phyloP scores from a whole-genome alignment of 768 basidiomycete genomes.

The Rhizopogon vesiculosus region DNA sequence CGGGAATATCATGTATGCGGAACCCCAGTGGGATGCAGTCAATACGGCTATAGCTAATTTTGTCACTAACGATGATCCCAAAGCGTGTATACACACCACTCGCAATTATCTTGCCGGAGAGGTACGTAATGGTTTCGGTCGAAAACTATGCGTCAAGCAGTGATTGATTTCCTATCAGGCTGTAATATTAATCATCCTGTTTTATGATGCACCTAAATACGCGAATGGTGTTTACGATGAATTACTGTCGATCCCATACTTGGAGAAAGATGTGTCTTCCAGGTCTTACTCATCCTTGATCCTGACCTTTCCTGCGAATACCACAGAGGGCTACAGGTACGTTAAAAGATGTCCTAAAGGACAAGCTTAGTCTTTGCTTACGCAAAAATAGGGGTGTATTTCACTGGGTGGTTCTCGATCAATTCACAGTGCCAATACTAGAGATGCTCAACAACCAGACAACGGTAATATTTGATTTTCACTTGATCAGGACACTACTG shows the following conservation, averaged over 20 bases:
- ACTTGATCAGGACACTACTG: background rate
- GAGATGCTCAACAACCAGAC: too few species aligned
- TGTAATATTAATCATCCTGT: slow-evolving; percentile 34
- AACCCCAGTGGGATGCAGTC: slow-evolving; percentile 9
- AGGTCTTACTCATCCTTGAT: slow-evolving; percentile 21
- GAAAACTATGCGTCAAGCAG: background rate
- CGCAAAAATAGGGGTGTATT: too few species aligned
- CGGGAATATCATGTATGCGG: slow-evolving; percentile 34
- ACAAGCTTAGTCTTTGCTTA: too few species aligned
- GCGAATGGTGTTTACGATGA: slow-evolving; percentile 22
- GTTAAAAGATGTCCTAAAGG: background rate
- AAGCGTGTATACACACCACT: slow-evolving; percentile 33
- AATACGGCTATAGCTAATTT: too few species aligned
- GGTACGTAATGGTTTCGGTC: slow-evolving; percentile 3
- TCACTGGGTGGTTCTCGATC: too few species aligned
- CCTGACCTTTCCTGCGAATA: slow-evolving; percentile 13
- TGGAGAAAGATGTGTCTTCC: slow-evolving; percentile 11
- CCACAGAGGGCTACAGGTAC: background rate
- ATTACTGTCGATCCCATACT: slow-evolving; percentile 25
- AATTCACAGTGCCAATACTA: too few species aligned
- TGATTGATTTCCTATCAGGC: slow-evolving; percentile 7
- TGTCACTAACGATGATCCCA: slow-evolving; percentile 19
- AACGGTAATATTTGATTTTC: too few species aligned
- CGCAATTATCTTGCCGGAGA: slow-evolving; percentile 31
- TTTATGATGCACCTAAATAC: slow-evolving; percentile 48